Conservation (phyloP, 352 stramenopile species). For the Plasmopara viticola region DNA sequence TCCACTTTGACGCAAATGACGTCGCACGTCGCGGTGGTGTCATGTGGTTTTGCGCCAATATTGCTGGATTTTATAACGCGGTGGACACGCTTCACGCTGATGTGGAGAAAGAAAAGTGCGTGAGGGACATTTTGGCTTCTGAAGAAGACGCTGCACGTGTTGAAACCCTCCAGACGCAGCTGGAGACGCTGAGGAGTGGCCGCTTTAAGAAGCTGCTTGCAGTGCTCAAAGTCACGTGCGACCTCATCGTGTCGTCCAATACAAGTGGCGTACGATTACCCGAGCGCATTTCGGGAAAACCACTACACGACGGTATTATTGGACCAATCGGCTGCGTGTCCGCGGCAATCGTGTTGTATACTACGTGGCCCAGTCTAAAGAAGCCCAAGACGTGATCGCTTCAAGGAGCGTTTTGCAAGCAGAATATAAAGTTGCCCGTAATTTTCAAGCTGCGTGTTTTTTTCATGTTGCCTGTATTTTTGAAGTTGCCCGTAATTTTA, state of each 20-base stretch:
- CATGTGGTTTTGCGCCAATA: slow-evolving; percentile 80
- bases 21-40: slow-evolving; percentile 59
- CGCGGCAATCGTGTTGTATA: slow-evolving; percentile 79
- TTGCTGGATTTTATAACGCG: slow-evolving; percentile 70
- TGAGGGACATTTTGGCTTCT: slow-evolving; percentile 59
- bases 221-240: slow-evolving; percentile 80
- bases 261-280: slow-evolving; percentile 66
- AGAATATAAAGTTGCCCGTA: too few relatives aligned
- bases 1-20: slow-evolving; percentile 59
- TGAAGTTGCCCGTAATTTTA: too few relatives aligned
- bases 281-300: slow-evolving; percentile 70
- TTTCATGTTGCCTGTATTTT: too few relatives aligned
- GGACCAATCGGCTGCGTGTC: slow-evolving; percentile 74
- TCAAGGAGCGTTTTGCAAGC: too few relatives aligned
- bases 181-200: slow-evolving; percentile 47
- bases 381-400: slow-evolving; percentile 14
- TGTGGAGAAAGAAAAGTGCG: slow-evolving; percentile 75
- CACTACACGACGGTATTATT: slow-evolving; percentile 83
- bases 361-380: slow-evolving; percentile 56
- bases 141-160: slow-evolving; percentile 60
- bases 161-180: slow-evolving; percentile 42
- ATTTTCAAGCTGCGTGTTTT: too few relatives aligned
- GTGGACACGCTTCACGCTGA: slow-evolving; percentile 68
- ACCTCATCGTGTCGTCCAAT: slow-evolving; percentile 84
- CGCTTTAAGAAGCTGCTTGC: slow-evolving; percentile 78